Base-by-base conservation (phyloP, 495 filamentous ascomycete genomes). In the Lepraria neglecta region DNA sequence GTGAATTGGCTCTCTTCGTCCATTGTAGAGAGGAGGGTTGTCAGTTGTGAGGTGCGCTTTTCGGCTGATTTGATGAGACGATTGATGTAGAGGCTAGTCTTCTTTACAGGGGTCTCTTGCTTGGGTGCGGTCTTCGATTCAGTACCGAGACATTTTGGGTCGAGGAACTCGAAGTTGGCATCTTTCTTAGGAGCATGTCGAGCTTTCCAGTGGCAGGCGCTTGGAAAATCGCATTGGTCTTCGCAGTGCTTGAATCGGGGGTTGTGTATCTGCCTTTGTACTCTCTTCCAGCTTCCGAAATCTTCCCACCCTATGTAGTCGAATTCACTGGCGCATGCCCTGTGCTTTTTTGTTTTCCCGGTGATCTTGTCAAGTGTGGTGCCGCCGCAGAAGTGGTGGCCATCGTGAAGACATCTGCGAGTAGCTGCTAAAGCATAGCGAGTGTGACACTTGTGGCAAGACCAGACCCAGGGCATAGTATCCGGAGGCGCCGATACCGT, bases 371-470 rank as follows among this genome's bases (percentile, higher is more conserved):
- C 70, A 14, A 70, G 61, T 0, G 67, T 69, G 14, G 69, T 77
- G 64, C 77, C 77, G 45, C 73, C 62, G 69, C 77, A 80, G 73
- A 79, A 78, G 64, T 63, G 66, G 65, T 80, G 77, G 3, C 77
- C 77, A 61, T 80, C 76, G 43, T 77, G 72, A 24, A 79, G 73
- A 56, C 77, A 79, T 44, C 77, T 73, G 2, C 77, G 74, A 1
- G 77, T 80, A 12, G 68, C 68, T 38, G 71, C 74, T 27, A 79
- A 66, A 4, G 65, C 64, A 66, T 78, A 78, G 40, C 66, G 69
- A 51, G 66, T 67, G 51, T 67, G 61, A 71, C 77, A 79, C 53
- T 74, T 61, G 60, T 79, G 77, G 66, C 77, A 78, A 61, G 69
- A 65, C 77, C 77, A 79, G 44, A 77, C 67, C 77, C 77, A 79